Base-by-base conservation (phyloP, 2,329 filamentous ascomycete species). In the Fusarium sp. region DNA sequence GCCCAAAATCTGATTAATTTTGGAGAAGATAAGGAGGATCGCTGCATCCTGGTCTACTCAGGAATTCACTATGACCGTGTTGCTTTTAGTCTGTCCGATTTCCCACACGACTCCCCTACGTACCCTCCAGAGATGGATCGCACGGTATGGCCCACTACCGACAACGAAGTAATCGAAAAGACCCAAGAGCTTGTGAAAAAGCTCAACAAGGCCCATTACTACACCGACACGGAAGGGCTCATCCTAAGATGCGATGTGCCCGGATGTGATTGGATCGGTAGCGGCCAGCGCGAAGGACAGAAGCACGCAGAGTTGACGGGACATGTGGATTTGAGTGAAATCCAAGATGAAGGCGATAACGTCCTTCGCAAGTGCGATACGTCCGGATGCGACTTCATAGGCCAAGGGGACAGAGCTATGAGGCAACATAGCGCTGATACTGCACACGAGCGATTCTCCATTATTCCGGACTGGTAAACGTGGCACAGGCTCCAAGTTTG, bases 41-140 rank as follows among this genome's bases (percentile, higher is more conserved):
- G 93, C 8, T 95, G 93, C 75, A 89, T 97, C 26, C 83, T 98
- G 24, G 90, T 97, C 1, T 98, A 97, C 80, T 95, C 92, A 0
- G 94, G 94, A 4, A 96, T 98, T 51, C 95, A 98, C 78, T 98
- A 98, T 80, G 95, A 98, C 79, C 91, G 93, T 8, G 91, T 98
- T 63, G 94, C 92, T 1, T 88, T 97, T 69, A 90, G 89, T 18
- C 88, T 87, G 39, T 89, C 84, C 22, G 86, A 85, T 67, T 85
- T 80, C 69, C 88, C 87, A 6, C 84, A 85, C 71, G 85, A 83
- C 44, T 85, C 82, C 60, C 81, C 88, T 7, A 83, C 87, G 46
- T 82, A 88, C 13, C 88, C 91, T 9, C 88, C 93, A 0, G 92
- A 96, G 26, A 88, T 91, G 68, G 95, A 98, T 76, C 87, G 91